Conservation (phyloP, 2,329 filamentous ascomycete species). For the Curvularia hawaiiensis region DNA sequence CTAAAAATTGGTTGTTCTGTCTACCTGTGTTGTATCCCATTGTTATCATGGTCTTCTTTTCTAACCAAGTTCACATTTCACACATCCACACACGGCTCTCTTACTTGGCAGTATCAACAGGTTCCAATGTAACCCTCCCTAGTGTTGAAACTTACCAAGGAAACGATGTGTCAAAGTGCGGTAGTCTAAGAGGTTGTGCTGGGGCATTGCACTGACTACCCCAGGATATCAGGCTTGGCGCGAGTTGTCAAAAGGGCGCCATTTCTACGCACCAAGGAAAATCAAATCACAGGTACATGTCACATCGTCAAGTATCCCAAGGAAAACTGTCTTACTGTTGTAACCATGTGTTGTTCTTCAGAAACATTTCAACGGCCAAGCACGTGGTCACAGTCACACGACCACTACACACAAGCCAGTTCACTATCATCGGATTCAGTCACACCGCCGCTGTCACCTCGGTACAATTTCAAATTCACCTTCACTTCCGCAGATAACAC, state of each 20-base stretch:
- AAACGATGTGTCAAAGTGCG: background rate
- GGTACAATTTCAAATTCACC: background rate
- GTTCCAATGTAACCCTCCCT: background rate
- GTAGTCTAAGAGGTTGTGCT: background rate
- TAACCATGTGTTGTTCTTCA: background rate
- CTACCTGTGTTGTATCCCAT: background rate
- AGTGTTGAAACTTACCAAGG: background rate
- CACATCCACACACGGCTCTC: background rate
- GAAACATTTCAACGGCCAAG: background rate
- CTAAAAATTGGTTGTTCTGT: background rate
- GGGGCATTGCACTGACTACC: background rate
- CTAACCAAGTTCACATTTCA: background rate
- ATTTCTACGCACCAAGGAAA: background rate
- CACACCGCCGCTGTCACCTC: slow-evolving; percentile 1
- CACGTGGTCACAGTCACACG: slow-evolving; percentile 3
- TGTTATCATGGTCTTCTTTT: background rate
- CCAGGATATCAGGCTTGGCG: background rate
- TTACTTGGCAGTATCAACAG: background rate
- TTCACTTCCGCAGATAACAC: background rate
- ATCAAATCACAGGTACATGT: background rate
- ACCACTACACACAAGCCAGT: background rate
- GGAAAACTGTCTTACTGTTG: background rate
- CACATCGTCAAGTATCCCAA: background rate
- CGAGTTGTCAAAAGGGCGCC: background rate
- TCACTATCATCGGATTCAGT: slow-evolving; percentile 1